Percentiles rank a stretch among this genome's conserved stretches.
These are phyloP conservation scores for Kodamaea kaohsiungensis DNA, from an alignment of 805 yeast species.

Conservation along the genomic window DNA sequence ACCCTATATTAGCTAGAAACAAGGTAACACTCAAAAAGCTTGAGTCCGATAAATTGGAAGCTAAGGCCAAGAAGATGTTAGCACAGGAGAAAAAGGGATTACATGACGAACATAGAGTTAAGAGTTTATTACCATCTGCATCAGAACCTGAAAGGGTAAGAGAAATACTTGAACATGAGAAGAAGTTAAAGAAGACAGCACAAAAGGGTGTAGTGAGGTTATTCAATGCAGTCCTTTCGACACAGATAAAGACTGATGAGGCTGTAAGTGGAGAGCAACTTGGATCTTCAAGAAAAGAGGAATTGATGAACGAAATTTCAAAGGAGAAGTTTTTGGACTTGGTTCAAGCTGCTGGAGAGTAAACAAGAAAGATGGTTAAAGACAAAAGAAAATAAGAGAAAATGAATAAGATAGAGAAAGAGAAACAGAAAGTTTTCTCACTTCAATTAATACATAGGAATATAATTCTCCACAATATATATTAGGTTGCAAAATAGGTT, in stretches of 20 bases:
- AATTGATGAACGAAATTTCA: conserved; percentile 72
- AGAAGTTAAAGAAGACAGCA: conserved; percentile 72
- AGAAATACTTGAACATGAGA: conserved; percentile 64
- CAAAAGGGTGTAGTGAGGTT: conserved; percentile 85
- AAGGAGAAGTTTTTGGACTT: conserved; percentile 88
- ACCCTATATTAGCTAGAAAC: conserved; percentile 89
- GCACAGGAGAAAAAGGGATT: conserved; percentile 68
- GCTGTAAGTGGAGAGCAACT: conserved; percentile 49
- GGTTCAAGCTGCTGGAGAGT: conserved; percentile 74
- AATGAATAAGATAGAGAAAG: neutral
- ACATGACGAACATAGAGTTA: conserved; percentile 67
- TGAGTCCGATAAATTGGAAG: conserved; percentile 80
- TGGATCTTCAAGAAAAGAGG: conserved; percentile 53
- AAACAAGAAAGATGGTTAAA: too few relatives aligned
- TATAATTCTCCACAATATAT: neutral
- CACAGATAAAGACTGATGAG: conserved; percentile 63
- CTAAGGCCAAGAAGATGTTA: conserved; percentile 73
- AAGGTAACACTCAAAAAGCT: conserved; percentile 66
- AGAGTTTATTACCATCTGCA: conserved; percentile 62
- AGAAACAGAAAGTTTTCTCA: too few relatives aligned
- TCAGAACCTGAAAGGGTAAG: conserved; percentile 59
- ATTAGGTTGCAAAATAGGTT: neutral
- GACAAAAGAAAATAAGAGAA: neutral
- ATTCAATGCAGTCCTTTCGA: conserved; percentile 79
- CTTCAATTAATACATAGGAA: neutral